A percentile compares a stretch with the other conserved stretches of the same genome.
phyloP scores from a whole-genome alignment of 202 grass and related monocot species.

The Panicum virgatum region DNA sequence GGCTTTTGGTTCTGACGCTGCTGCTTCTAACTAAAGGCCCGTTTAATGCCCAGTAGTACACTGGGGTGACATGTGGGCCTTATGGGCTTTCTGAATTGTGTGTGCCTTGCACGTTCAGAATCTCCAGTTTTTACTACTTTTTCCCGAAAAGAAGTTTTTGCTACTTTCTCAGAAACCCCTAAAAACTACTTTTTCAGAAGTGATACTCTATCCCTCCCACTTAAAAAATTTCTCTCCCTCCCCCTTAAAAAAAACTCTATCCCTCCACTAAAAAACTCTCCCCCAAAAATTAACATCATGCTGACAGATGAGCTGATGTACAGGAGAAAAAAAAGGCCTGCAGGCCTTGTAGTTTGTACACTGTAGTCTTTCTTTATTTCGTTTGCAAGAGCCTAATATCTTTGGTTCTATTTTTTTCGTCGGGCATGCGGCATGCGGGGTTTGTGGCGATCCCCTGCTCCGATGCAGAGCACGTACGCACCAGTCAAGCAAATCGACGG shows the following conservation, averaged over 20 bases:
- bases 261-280: too few relatives aligned
- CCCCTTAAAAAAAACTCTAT: too few relatives aligned
- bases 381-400: neutral
- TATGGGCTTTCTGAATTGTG: neutral
- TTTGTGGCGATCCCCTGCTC: neutral
- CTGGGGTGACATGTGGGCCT: neutral
- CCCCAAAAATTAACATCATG: too few relatives aligned
- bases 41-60: neutral
- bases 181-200: too few relatives aligned
- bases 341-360: too few relatives aligned
- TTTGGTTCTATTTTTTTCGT: neutral
- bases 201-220: too few relatives aligned
- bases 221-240: too few relatives aligned
- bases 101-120: too few relatives aligned
- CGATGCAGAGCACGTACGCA: neutral
- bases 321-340: neutral
- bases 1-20: neutral
- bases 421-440: neutral
- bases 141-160: too few relatives aligned
- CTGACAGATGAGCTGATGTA: neutral
- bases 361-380: neutral
- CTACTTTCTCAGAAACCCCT: too few relatives aligned
- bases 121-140: too few relatives aligned
- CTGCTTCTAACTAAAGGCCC: neutral
- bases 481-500: neutral